Evolutionary conservation across 2,329 filamentous ascomycete genomes (phyloP), one percentile per base, ranked within the genome.

Genomic region (Mycosphaerella sp.): DNA sequence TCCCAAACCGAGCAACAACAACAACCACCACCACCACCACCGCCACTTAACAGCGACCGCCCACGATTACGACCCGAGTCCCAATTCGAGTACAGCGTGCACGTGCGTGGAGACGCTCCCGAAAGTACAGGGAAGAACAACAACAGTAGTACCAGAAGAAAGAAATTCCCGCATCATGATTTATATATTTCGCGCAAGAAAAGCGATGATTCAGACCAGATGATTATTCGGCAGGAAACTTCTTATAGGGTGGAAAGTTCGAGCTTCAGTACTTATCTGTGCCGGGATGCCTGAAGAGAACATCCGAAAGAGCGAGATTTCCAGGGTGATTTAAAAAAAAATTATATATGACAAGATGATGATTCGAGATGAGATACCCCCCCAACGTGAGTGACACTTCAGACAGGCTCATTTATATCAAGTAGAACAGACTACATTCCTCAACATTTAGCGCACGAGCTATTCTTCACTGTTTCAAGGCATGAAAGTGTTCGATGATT

Each of bases 141-240:
- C 21, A 21, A 21, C 21, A 21, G 21, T 21, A 21, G 21, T 21
- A 36, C 8, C 32, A 36, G 47, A 5, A 41, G 49, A 32, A 55
- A 51, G 26, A 50, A 42, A 39, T 51, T 41, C 7, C 48, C 36
- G 29, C 26, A 43, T 36, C 26, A 34, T 23, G 48, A 51, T 32
- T 40, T 40, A 8, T 51, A 51, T 21, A 34, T 21, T 6, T 29
- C 14, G 9, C 21, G 48, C 34, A 60, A 53, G 48, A 45, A 55
- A 21, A 56, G 53, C 32, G 58, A 60, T 29, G 58, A 60, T 49
- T 58, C 55, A 3, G 50, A 61, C 48, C 46, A 48, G 17, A 61
- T 59, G 59, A 57, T 61, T 23, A 61, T 61, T 36, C 57, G 53
- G 32, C 53, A 57, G n/a, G 52, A 61, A 23, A 59, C 54, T n/a